Evolutionary conservation across 768 basidiomycete genomes (phyloP).

Genomic region (Auriculariales sp.): DNA sequence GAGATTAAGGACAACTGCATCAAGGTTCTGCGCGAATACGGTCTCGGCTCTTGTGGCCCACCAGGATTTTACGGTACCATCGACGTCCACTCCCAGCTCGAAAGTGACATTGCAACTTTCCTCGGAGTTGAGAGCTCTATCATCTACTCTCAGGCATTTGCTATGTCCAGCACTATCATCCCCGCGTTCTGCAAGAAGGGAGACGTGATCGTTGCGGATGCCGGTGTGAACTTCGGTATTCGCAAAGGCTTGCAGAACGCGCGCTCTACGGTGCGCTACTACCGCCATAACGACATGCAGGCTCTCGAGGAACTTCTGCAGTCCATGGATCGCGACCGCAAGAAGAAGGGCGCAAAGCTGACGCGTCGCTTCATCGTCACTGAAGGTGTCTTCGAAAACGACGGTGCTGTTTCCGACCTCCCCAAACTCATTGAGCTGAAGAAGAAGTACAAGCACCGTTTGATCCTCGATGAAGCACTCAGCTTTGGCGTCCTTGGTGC

Average conservation of each 20-base stretch:
- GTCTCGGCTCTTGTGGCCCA: conserved; percentile 89
- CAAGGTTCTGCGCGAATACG: conserved; percentile 75
- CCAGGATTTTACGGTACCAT: conserved; percentile 95
- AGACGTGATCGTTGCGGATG: conserved; percentile 95
- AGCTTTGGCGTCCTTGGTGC: conserved; percentile 89
- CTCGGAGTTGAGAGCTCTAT: conserved; percentile 80
- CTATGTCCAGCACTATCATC: conserved; percentile 85
- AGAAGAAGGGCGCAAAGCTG: conserved; percentile 65
- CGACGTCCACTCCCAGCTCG: conserved; percentile 83
- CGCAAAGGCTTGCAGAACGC: conserved; percentile 94
- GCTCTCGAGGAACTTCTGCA: conserved; percentile 82
- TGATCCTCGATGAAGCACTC: conserved; percentile 86
- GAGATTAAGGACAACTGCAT: conserved; percentile 73
- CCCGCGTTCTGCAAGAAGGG: conserved; percentile 96
- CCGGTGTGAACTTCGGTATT: conserved; percentile 89
- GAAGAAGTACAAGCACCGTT: conserved; percentile 85
- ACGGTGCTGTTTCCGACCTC: conserved; percentile 83
- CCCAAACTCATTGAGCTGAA: conserved; percentile 91
- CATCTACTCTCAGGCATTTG: conserved; percentile 87
- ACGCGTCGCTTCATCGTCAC: conserved; percentile 92
- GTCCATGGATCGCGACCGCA: conserved; percentile 73
- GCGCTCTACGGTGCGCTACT: conserved; percentile 86
- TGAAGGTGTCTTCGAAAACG: conserved; percentile 92
- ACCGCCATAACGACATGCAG: conserved; percentile 87
- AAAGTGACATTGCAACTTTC: conserved; percentile 82